Evolutionary conservation across 371 early-diverging fungal genomes (phyloP).

Genomic region (Mortierella sp.): DNA sequence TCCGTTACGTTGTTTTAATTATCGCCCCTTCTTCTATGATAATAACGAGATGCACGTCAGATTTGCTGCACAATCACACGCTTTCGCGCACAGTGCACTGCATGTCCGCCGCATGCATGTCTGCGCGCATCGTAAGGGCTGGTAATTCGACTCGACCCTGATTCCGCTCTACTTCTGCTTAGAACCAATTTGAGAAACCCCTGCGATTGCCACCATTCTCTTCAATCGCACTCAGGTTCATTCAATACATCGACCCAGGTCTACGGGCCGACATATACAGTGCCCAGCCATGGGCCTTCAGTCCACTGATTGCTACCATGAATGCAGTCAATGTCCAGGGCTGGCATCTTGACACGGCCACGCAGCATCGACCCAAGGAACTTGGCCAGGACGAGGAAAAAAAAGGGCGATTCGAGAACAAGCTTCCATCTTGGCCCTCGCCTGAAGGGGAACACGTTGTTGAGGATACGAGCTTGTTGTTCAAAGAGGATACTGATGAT

Average conservation of each 20-base stretch:
- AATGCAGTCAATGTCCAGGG: slow-evolving; percentile 68
- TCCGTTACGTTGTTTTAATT: too few relatives aligned
- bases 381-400: slow-evolving; percentile 13
- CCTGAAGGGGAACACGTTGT: slow-evolving; percentile 55
- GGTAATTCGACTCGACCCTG: too few relatives aligned
- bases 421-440: slow-evolving; percentile 58
- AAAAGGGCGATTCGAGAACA: slow-evolving; percentile 24
- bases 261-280: slow-evolving; percentile 77
- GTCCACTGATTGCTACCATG: slow-evolving; percentile 80
- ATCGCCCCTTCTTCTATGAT: too few relatives aligned
- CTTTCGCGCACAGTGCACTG: too few relatives aligned
- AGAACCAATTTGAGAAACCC: slow-evolving; percentile 78
- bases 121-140: too few relatives aligned
- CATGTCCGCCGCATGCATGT: too few relatives aligned
- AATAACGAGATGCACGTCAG: too few relatives aligned
- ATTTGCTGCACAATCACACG: too few relatives aligned
- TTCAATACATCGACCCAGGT: slow-evolving; percentile 84
- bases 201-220: slow-evolving; percentile 77
- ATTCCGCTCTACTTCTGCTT: neutral
- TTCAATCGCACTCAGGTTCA: slow-evolving; percentile 79
- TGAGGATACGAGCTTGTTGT: slow-evolving; percentile 53
- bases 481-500: neutral
- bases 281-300: slow-evolving; percentile 80
- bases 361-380: slow-evolving; percentile 15
- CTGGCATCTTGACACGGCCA: slow-evolving; percentile 19